A percentile compares a stretch with the other conserved stretches of the same genome.
Conservation (phyloP, 2,329 filamentous ascomycete genomes). For the Verticillium nonalfalfae region DNA sequence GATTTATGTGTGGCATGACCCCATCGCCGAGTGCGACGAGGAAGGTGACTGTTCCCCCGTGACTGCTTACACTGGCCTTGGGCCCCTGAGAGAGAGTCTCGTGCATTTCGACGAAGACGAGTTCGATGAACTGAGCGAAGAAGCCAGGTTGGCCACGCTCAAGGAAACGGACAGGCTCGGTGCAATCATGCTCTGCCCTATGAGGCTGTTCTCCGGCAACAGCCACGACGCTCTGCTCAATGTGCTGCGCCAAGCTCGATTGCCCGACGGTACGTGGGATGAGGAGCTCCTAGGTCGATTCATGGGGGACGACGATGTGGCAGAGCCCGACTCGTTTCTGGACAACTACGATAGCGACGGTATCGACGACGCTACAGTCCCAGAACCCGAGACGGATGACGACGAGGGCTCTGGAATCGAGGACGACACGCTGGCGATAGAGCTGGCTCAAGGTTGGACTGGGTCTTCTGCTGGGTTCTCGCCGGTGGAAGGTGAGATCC, state of each 20-base stretch:
- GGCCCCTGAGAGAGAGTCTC: background rate
- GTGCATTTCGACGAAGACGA: background rate
- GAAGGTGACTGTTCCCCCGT: background rate
- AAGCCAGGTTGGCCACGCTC: background rate
- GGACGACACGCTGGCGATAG: background rate
- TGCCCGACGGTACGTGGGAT: background rate
- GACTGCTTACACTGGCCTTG: background rate
- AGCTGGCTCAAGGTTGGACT: background rate
- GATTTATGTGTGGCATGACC: background rate
- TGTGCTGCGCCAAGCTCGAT: background rate
- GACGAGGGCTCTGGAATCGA: constrained; percentile 5
- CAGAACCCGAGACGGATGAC: constrained; percentile 8
- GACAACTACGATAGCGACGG: constrained; percentile 31
- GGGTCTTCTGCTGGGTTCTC: background rate
- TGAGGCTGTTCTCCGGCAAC: background rate
- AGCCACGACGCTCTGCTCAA: background rate
- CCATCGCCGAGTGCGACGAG: background rate
- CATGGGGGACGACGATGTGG: background rate
- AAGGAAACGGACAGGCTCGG: background rate
- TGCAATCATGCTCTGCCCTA: background rate
- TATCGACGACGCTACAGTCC: constrained; percentile 27
- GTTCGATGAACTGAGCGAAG: background rate
- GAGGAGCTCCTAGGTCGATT: background rate
- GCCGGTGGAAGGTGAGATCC: background rate
- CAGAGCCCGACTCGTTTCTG: background rate